Conservation (phyloP, 495 filamentous ascomycete species). For the Lophiostoma macrostomum region DNA sequence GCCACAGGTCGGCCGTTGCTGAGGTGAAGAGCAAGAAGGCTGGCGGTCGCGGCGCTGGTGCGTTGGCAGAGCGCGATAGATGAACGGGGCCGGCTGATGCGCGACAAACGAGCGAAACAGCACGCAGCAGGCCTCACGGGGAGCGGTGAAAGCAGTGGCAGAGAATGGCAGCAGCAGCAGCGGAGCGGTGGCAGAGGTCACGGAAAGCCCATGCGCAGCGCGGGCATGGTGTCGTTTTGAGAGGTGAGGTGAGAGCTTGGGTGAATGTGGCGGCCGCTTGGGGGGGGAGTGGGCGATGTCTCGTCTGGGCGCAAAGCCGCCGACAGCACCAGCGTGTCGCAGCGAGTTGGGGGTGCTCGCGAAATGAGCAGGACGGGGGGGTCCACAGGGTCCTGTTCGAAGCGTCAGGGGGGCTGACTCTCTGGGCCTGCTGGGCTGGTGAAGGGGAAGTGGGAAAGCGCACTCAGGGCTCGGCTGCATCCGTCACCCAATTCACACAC, state of each 20-base stretch:
- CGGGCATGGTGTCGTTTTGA: slow-evolving; percentile 1
- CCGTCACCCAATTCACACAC: slow-evolving; percentile 2
- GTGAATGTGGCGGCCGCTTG: slow-evolving; percentile 28
- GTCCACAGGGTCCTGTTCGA: no score
- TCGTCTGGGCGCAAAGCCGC: neutral
- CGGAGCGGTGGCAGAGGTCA: neutral
- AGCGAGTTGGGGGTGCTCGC: slow-evolving; percentile 4
- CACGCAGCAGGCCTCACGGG: neutral
- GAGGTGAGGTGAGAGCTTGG: no score
- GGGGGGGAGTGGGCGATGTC: neutral
- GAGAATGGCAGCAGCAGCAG: neutral
- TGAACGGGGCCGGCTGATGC: slow-evolving; percentile 18
- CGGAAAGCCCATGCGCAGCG: slow-evolving; percentile 6
- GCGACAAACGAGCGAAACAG: slow-evolving; percentile 27
- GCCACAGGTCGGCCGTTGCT: slow-evolving; percentile 27
- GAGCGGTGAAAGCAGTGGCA: neutral
- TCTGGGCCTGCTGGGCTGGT: slow-evolving; percentile 4
- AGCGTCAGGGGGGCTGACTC: slow-evolving; percentile 15
- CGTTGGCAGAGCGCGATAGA: slow-evolving; percentile 29
- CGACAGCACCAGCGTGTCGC: neutral
- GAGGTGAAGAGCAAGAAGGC: slow-evolving; percentile 18
- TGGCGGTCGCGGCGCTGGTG: slow-evolving; percentile 27
- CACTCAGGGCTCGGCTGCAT: slow-evolving; percentile 20
- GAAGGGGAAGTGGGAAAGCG: slow-evolving; percentile 4
- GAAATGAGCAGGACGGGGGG: slow-evolving; percentile 25